Conservation (phyloP, 257 asterid species). For the Fraxinus pennsylvanica region DNA sequence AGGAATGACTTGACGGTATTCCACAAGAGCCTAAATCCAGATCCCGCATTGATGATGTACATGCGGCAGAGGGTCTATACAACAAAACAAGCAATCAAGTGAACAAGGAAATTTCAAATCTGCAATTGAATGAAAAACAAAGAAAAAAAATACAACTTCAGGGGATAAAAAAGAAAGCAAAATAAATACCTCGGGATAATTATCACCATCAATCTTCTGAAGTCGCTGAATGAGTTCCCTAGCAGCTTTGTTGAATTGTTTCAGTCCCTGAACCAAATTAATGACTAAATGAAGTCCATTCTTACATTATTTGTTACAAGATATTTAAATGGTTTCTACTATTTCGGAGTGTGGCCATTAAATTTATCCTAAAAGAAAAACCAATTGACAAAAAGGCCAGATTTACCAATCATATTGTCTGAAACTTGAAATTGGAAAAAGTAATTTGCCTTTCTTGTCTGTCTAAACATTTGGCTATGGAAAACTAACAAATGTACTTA, state of each 20-base stretch:
- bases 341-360: not conserved
- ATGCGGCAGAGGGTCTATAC: slow-evolving; percentile 78
- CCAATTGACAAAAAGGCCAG: not conserved
- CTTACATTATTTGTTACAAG: not conserved
- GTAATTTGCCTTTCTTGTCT: not conserved
- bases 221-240: slow-evolving; percentile 85
- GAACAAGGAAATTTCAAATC: not conserved
- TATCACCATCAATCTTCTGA: slow-evolving; percentile 90
- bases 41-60: slow-evolving; percentile 96
- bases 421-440: not conserved
- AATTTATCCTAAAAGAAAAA: not conserved
- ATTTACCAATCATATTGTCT: not conserved
- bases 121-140: not conserved
- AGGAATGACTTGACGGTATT: slow-evolving; percentile 91
- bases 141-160: not conserved
- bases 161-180: not conserved
- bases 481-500: not conserved
- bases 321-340: not conserved
- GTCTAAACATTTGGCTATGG: not conserved
- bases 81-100: not conserved
- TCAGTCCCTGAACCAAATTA: slow-evolving; percentile 63
- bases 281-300: not conserved
- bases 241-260: slow-evolving; percentile 81
- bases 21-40: slow-evolving; percentile 98
- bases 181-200: slow-evolving; percentile 79